Percentiles rank a stretch among this genome's conserved stretches.
Evolutionary conservation across 768 basidiomycete species (phyloP).

Genomic region (Mycena galopus): DNA sequence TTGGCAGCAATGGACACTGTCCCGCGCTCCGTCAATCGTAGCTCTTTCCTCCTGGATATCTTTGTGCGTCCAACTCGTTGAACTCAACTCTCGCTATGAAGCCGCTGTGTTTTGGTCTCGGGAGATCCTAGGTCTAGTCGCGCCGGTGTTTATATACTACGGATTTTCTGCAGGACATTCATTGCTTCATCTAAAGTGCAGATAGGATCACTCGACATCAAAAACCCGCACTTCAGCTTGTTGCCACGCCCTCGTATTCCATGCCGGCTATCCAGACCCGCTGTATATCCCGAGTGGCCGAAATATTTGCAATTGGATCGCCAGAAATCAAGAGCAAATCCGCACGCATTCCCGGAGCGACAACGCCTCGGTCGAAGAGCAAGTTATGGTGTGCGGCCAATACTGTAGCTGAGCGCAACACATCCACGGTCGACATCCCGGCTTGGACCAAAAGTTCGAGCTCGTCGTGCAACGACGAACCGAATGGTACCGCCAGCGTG

Average conservation of each 20-base stretch:
- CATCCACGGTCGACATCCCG: constrained; percentile 25
- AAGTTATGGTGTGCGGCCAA: constrained; percentile 4
- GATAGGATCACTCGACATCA: too few species aligned
- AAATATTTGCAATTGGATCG: constrained; percentile 28
- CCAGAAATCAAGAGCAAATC: constrained; percentile 26
- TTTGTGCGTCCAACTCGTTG: too few species aligned
- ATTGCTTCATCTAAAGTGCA: too few species aligned
- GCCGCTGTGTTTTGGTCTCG: too few species aligned
- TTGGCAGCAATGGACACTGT: too few species aligned
- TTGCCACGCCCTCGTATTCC: constrained; percentile 17
- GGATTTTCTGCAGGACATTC: too few species aligned
- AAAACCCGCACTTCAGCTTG: background rate
- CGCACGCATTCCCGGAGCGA: constrained; percentile 25
- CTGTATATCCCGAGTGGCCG: constrained; percentile 28
- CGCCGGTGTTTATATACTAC: too few species aligned
- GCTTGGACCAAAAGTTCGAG: constrained; percentile 22
- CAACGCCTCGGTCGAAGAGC: background rate
- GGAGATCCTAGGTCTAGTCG: too few species aligned
- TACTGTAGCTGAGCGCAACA: constrained; percentile 22
- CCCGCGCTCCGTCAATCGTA: too few species aligned
- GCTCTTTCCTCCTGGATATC: too few species aligned
- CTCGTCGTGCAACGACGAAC: constrained; percentile 12
- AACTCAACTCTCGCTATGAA: too few species aligned
- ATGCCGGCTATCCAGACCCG: constrained; percentile 25
- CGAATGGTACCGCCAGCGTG: constrained; percentile 8